Evolutionary conservation across 805 yeast species (phyloP), one percentile per base, ranked within the genome.

Genomic region (Candida easanensis): DNA sequence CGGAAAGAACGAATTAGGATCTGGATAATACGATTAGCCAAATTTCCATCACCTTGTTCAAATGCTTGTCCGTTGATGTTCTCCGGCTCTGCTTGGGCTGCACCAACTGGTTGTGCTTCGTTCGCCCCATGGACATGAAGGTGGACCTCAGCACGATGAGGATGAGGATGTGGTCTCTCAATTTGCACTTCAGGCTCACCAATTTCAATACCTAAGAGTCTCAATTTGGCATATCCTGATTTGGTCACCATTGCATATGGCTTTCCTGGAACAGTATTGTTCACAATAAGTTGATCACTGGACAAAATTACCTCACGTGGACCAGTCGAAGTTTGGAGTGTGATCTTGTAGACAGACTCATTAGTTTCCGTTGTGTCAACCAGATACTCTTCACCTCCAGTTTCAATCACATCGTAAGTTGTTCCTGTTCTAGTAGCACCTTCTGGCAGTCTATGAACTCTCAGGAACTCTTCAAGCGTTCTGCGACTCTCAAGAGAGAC

Each of bases 201-300:
- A 19, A 59, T 38, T 1, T 35, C 36, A 13, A 56, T 41, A 2
- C 54, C 57, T 4, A 56, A 25, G 6, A 47, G 17, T n/a, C 22
- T 33, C 14, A 61, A 21, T 27, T 48, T 50, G 1, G 63, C 58
- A 15, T 46, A 38, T 0, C 64, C 65, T 3, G 63, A 39, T 6
- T 57, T 58, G 6, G 51, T 55, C 1, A 61, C 21, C 62, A 62
- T 55, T 8, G 60, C 17, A 43, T 58, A 60, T 2, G 59, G 57
- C n/a, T 39, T 41, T 2, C 33, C 21, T 4, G 58, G 56, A 27
- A 54, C 52, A 4, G 54, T 22, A n/a, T 53, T 47, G 28, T 61
- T 59, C 21, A 60, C 46, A 1, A 58, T 52, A 0, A 42, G 56
- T 34, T 61, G 58, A 1, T 58, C 50, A 2, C 58, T 39, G 3